Conservation (phyloP, 352 stramenopile species). For the Globisporangium lucens region DNA sequence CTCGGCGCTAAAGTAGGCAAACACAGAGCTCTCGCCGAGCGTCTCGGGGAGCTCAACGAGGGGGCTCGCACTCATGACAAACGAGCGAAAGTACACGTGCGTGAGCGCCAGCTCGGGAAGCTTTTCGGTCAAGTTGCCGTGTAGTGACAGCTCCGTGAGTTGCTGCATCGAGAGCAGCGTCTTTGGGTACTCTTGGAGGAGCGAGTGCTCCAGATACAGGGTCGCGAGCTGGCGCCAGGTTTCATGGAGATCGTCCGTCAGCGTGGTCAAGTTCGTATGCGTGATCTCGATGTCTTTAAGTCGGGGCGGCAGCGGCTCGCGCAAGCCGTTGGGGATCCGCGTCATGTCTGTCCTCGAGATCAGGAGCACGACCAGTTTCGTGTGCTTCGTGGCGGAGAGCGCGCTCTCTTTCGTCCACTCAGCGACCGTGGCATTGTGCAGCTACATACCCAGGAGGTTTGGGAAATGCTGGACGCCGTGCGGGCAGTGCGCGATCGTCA, state of each 20-base stretch:
- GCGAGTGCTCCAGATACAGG: constrained; percentile 13
- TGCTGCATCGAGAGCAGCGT: neutral
- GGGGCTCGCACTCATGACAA: neutral
- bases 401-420: neutral
- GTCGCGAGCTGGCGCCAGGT: neutral
- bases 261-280: neutral
- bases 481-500: neutral
- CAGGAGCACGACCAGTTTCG: no score
- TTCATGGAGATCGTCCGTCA: neutral
- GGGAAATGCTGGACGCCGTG: neutral
- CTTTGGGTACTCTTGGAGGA: constrained; percentile 9
- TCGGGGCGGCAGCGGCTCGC: no score
- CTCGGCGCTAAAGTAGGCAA: constrained; percentile 4
- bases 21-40: neutral
- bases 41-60: constrained; percentile 2
- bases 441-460: neutral
- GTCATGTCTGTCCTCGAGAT: no score
- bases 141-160: neutral
- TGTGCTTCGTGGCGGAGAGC: no score
- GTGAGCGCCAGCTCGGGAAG: neutral
- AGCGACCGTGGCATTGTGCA: neutral
- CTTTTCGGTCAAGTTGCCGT: neutral
- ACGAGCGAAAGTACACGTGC: neutral
- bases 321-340: no score
- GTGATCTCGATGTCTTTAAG: neutral